These are phyloP conservation scores for Globisporangium cystogenes DNA, from an alignment of 352 stramenopile species.

Conservation along the genomic window DNA sequence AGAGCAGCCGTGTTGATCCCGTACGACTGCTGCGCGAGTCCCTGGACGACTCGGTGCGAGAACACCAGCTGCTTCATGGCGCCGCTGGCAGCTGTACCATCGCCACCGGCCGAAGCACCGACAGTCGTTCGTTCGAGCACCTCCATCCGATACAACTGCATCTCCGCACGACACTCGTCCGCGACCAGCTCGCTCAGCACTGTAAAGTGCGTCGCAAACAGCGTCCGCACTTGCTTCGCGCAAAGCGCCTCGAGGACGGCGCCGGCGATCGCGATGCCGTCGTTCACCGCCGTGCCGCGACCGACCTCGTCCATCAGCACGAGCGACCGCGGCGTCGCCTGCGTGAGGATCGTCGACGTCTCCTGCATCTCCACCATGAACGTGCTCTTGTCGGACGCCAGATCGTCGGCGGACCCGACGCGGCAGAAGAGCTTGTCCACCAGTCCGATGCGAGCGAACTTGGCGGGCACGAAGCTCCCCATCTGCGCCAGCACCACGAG, in stretches of 20 bases:
- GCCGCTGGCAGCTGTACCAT: not conserved
- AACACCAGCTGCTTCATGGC: conserved; percentile 41
- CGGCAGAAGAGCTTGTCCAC: conserved; percentile 82
- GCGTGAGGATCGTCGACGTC: conserved; percentile 64
- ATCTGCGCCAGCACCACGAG: conserved; percentile 77
- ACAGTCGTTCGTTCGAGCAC: conserved; percentile 29
- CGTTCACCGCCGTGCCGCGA: conserved; percentile 68
- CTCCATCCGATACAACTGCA: conserved; percentile 70
- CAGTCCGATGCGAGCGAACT: conserved; percentile 57
- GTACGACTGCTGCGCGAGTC: conserved; percentile 67
- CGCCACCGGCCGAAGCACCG: not conserved
- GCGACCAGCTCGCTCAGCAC: conserved; percentile 40
- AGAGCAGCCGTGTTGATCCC: conserved; percentile 72
- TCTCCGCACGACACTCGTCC: conserved; percentile 18
- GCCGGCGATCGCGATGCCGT: conserved; percentile 75
- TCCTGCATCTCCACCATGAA: conserved; percentile 90
- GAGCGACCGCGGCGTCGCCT: conserved; percentile 67
- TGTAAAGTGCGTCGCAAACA: conserved; percentile 88
- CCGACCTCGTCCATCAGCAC: conserved; percentile 89
- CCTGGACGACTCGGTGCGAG: conserved; percentile 68
- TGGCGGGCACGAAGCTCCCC: conserved; percentile 75
- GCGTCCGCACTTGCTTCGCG: conserved; percentile 39
- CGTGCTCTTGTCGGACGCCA: conserved; percentile 74
- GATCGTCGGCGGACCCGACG: conserved; percentile 76
- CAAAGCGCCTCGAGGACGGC: conserved; percentile 72